phyloP scores from a whole-genome alignment of 805 yeast genomes.

The Ogataea polymorpha region DNA sequence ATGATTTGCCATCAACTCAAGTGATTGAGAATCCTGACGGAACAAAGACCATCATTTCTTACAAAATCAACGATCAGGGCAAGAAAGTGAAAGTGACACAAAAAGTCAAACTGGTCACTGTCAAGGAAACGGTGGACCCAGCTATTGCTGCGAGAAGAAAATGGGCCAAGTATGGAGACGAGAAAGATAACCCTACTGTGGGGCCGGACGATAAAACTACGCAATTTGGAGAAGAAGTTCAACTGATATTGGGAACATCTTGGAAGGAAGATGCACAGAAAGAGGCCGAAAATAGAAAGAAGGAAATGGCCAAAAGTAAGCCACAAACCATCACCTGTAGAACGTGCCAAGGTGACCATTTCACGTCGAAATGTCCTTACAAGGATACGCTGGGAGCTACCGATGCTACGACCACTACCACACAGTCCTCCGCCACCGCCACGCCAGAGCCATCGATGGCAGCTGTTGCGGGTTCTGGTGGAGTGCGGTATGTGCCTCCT shows the following conservation, averaged over 20 bases:
- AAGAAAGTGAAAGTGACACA: constrained; percentile 86
- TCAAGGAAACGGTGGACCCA: constrained; percentile 79
- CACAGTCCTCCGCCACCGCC: constrained; percentile 18
- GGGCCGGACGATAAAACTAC: constrained; percentile 92
- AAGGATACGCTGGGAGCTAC: constrained; percentile 74
- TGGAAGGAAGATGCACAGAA: constrained; percentile 79
- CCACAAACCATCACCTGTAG: constrained; percentile 69
- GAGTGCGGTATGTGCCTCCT: constrained; percentile 55
- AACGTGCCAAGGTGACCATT: constrained; percentile 91
- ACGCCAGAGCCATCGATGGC: constrained; percentile 13
- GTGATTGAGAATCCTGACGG: constrained; percentile 81
- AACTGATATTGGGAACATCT: constrained; percentile 66
- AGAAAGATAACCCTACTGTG: constrained; percentile 58
- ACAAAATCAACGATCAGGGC: constrained; percentile 70
- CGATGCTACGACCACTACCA: constrained; percentile 17
- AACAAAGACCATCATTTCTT: constrained; percentile 82
- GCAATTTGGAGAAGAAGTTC: constrained; percentile 80
- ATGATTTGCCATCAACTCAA: constrained; percentile 71
- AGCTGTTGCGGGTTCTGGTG: constrained; percentile 27
- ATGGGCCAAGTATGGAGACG: constrained; percentile 88
- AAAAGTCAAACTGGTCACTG: constrained; percentile 70
- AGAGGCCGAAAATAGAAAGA: constrained; percentile 54
- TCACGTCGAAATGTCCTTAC: constrained; percentile 93
- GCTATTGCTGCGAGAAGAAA: constrained; percentile 81
- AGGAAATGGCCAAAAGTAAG: constrained; percentile 48